These are phyloP conservation scores for Colletotrichum viniferum DNA, from an alignment of 2,329 filamentous ascomycete genomes.

Conservation along the genomic window DNA sequence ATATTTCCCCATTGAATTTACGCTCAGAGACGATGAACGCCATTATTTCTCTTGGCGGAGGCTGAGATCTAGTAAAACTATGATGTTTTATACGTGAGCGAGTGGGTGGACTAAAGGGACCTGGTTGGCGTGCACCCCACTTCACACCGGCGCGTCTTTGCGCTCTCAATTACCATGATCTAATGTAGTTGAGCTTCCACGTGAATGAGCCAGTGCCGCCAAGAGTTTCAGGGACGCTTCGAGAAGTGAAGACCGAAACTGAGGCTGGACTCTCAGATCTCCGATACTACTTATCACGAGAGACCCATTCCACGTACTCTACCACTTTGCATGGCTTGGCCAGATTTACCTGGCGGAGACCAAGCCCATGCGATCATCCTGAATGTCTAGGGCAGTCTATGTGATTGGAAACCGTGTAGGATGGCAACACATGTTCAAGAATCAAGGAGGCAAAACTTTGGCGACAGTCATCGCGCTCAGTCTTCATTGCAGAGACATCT, in stretches of 20 bases:
- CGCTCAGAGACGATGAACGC: not conserved
- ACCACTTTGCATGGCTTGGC: not conserved
- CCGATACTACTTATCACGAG: not conserved
- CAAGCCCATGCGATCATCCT: fast-evolving
- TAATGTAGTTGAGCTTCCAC: not conserved
- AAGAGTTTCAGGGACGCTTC: too few relatives aligned
- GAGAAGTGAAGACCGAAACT: too few relatives aligned
- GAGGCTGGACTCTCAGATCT: too few relatives aligned
- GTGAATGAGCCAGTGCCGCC: too few relatives aligned
- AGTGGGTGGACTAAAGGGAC: not conserved
- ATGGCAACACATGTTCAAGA: not conserved
- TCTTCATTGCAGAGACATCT: not conserved
- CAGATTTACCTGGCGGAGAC: not conserved
- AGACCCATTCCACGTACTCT: not conserved
- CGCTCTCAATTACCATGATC: not conserved
- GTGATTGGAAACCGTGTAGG: not conserved
- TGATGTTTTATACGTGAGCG: not conserved
- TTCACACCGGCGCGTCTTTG: not conserved
- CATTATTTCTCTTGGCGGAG: not conserved
- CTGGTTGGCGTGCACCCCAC: too few relatives aligned
- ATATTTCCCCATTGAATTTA: not conserved
- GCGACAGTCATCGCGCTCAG: not conserved
- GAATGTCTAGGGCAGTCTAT: not conserved
- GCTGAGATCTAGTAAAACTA: not conserved
- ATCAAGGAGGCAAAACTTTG: not conserved